Conservation (phyloP, 1,284 basidiomycete genomes). For the Butyriboletus appendiculatus region DNA sequence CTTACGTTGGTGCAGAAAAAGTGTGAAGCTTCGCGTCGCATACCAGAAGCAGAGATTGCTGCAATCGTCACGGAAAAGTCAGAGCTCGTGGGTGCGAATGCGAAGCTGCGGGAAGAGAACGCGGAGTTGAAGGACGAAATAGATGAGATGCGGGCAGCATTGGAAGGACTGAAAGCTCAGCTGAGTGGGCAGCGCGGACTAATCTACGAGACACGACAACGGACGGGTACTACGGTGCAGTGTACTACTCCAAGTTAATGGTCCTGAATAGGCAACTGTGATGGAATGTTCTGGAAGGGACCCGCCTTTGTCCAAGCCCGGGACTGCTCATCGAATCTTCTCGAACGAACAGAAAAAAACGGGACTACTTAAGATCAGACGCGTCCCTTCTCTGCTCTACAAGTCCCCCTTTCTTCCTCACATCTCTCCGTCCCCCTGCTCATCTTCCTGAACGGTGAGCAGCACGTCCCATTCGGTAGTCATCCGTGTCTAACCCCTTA, state of each 20-base stretch:
- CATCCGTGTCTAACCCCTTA: conserved; percentile 10
- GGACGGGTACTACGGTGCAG: conserved; percentile 15
- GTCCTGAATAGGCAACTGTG: conserved; percentile 33
- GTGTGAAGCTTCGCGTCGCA: conserved; percentile 37
- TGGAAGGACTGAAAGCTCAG: conserved; percentile 64
- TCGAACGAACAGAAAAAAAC: conserved; percentile 47
- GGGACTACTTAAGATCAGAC: conserved; percentile 41
- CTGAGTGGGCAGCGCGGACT: conserved; percentile 49
- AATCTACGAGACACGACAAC: conserved; percentile 34
- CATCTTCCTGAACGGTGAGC: conserved; percentile 23
- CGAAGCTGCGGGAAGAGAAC: conserved; percentile 57
- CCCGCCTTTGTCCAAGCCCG: conserved; percentile 4
- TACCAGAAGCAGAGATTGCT: conserved; percentile 42
- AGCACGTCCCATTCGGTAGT: neutral
- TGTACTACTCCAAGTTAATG: neutral
- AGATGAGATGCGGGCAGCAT: conserved; percentile 70
- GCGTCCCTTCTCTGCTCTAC: conserved; percentile 15
- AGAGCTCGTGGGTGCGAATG: conserved; percentile 47
- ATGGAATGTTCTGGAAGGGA: conserved; percentile 36
- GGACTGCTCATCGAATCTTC: conserved; percentile 50
- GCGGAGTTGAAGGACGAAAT: conserved; percentile 59
- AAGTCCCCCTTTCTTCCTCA: conserved; percentile 14
- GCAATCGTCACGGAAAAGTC: conserved; percentile 47
- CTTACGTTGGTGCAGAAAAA: conserved; percentile 41
- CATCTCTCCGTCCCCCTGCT: conserved; percentile 3